Conservation (phyloP, 2,329 filamentous ascomycete genomes). For the Fusarium siculi region DNA sequence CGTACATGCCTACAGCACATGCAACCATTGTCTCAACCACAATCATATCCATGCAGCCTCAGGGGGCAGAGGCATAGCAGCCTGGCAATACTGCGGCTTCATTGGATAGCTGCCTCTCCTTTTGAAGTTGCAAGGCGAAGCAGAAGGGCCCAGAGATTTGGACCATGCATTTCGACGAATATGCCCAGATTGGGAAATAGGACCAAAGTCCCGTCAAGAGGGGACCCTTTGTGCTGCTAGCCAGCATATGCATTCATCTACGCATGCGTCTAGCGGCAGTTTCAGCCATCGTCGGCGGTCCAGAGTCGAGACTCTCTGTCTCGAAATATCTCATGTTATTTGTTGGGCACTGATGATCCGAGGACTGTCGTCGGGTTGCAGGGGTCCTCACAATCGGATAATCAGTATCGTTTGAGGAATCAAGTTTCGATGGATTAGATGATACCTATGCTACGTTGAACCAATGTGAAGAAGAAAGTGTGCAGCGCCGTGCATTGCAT, state of each 20-base stretch:
- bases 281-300: slow-evolving; percentile 16
- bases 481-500: slow-evolving; percentile 14
- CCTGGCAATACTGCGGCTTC: slow-evolving; percentile 29
- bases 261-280: slow-evolving; percentile 17
- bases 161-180: slow-evolving; percentile 35
- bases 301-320: slow-evolving; percentile 7
- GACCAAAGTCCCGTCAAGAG: slow-evolving; percentile 28
- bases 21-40: slow-evolving; percentile 3
- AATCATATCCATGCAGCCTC: slow-evolving; percentile 17
- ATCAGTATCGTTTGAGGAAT: background rate
- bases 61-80: slow-evolving; percentile 29
- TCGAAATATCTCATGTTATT: slow-evolving; percentile 2
- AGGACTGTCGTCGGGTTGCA: background rate
- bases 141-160: slow-evolving; percentile 27
- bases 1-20: slow-evolving; percentile 20
- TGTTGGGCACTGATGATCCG: background rate
- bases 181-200: slow-evolving; percentile 33
- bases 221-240: slow-evolving; percentile 31
- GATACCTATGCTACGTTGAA: background rate
- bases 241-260: slow-evolving; percentile 10
- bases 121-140: slow-evolving; percentile 28
- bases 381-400: background rate
- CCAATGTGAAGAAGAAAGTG: slow-evolving; percentile 9
- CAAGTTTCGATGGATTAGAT: slow-evolving; percentile 2
- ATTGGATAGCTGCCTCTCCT: slow-evolving; percentile 13